Conservation (phyloP, 208 protist species). For the Crithidia expoeki region DNA sequence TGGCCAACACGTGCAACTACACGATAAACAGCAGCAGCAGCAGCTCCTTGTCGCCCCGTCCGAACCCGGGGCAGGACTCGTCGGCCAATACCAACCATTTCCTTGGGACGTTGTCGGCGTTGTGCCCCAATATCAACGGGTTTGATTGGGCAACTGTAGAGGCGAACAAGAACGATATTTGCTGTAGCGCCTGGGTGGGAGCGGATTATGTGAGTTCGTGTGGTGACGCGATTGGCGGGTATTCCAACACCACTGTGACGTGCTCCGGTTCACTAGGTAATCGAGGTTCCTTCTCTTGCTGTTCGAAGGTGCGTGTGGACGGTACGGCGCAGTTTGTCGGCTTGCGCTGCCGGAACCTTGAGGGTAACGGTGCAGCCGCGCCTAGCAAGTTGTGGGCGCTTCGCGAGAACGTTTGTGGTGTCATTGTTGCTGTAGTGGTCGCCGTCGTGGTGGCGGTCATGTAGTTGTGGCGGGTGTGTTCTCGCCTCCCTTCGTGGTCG, state of each 20-base stretch:
- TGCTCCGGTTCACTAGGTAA: constrained; percentile 28
- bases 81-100: not conserved
- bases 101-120: not conserved
- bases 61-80: not conserved
- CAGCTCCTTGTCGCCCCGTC: not conserved
- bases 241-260: constrained; percentile 20
- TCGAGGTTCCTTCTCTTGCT: constrained; percentile 30
- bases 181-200: constrained; percentile 16
- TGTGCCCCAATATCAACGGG: constrained; percentile 18
- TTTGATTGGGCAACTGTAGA: not conserved
- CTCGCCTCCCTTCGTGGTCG: too few species aligned
- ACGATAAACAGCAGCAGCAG: not conserved
- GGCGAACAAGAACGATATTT: constrained; percentile 16
- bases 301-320: constrained; percentile 9
- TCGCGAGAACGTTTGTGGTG: not conserved
- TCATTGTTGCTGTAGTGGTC: constrained; percentile 3
- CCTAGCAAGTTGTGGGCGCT: constrained; percentile 4
- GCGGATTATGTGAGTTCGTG: constrained; percentile 5
- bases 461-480: not conserved
- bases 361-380: not conserved
- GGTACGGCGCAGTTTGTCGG: constrained; percentile 16
- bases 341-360: constrained; percentile 8
- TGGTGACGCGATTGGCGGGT: constrained; percentile 18
- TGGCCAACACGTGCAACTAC: not conserved
- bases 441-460: not conserved